Evolutionary conservation across 2,329 filamentous ascomycete genomes (phyloP).

Genomic region (Diplodia scrobiculata): DNA sequence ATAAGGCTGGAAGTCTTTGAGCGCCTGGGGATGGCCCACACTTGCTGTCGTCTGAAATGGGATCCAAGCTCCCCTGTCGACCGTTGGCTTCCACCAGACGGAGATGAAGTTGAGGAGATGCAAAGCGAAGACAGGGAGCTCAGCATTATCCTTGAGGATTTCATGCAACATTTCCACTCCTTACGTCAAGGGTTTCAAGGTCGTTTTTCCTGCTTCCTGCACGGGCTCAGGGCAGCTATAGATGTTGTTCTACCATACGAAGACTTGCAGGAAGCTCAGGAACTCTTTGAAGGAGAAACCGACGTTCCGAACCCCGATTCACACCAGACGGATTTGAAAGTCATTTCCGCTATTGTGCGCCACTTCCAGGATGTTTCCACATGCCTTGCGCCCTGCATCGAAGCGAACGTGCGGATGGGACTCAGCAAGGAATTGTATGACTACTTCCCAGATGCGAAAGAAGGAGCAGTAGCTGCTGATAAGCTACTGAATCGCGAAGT

Average conservation of each 20-base stretch:
- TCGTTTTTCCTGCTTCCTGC: not conserved
- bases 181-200: not conserved
- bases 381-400: not conserved
- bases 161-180: not conserved
- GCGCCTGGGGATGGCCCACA: not conserved
- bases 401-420: not conserved
- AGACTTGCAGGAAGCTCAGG: not conserved
- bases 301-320: no score
- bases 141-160: rapidly evolving
- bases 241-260: not conserved
- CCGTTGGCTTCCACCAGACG: not conserved
- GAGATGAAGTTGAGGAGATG: not conserved
- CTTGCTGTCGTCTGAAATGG: not conserved
- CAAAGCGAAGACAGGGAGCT: not conserved
- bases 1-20: not conserved
- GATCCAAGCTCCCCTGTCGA: not conserved
- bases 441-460: not conserved
- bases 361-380: not conserved
- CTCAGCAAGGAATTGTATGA: not conserved
- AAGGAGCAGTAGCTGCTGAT: no score
- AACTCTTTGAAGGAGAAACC: no score
- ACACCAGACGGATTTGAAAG: no score
- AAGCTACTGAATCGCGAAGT: not conserved
- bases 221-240: not conserved
- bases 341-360: not conserved